Base-by-base conservation (phyloP, 75 land plant species). In the Pseudotsuga menziesii region DNA sequence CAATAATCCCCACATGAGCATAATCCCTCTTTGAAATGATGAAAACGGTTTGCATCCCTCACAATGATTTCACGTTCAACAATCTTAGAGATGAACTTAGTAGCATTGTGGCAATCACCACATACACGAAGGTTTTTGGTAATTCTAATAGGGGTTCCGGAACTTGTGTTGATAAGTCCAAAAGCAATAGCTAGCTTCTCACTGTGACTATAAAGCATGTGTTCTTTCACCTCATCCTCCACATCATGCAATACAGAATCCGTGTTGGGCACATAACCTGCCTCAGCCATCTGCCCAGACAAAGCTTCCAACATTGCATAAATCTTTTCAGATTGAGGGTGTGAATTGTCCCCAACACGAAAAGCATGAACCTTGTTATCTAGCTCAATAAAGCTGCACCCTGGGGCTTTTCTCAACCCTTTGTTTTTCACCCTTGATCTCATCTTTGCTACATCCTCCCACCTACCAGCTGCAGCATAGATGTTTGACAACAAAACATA, bases 1-100 rank as follows among this genome's bases (percentile, higher is more conserved):
- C 77, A 76, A 76, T 76, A 76, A 76, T 76, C 71, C 48, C 69
- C 84, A 66, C 84, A 83, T 19, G 84, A 82, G 44, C 84, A 83
- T 25, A 79, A 19, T 12, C 85, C 84, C 66, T 83, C 56, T 52
- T 75, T 75, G 56, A 82, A 83, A 59, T 83, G 67, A 76, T 83
- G 84, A 15, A 82, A 66, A 16, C 84, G 55, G 61, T 61, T 62
- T 6, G 78, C 22, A 60, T 60, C 61, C 61, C 61, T 60, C 23
- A 60, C 61, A 60, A 60, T 20, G 23, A 60, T 60, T 5, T 60
- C 20, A 20, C 61, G 61, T 19, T 60, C 20, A 20, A 5, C 61
- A 60, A 60, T 60, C 22, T 20, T 60, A 23, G 61, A 60, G 61
- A 60, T 22, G 61, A 9, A 19, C 61, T 60, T 60, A 20, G 23